phyloP scores from a whole-genome alignment of 352 stramenopile species.

The Sclerospora graminicola region DNA sequence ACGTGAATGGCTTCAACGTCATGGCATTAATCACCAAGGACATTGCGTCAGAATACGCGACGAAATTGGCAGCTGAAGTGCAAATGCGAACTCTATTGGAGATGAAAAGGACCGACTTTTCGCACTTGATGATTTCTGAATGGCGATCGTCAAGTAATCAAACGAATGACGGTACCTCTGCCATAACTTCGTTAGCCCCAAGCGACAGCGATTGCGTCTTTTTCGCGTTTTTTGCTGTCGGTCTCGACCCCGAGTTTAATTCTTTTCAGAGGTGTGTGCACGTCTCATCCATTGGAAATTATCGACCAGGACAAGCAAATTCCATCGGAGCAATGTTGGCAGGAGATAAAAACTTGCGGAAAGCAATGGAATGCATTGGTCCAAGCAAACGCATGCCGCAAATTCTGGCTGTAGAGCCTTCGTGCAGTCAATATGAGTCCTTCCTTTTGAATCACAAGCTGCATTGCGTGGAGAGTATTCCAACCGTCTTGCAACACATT shows the following conservation, averaged over 20 bases:
- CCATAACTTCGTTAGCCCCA: no score
- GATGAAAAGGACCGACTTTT: conserved; percentile 50
- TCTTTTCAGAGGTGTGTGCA: conserved; percentile 50
- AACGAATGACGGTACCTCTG: no score
- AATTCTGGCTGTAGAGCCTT: conserved; percentile 37
- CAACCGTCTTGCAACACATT: conserved; percentile 46
- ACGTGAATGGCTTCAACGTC: conserved; percentile 28
- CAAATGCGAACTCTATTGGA: conserved; percentile 36
- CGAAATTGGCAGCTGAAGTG: conserved; percentile 44
- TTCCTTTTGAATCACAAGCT: conserved; percentile 37
- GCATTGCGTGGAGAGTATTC: conserved; percentile 43
- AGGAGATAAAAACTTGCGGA: conserved; percentile 26
- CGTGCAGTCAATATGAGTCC: conserved; percentile 24
- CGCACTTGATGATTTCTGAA: conserved; percentile 47
- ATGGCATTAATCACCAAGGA: conserved; percentile 38
- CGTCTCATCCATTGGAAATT: conserved; percentile 21
- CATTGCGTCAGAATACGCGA: conserved; percentile 30
- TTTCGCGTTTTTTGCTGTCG: conserved; percentile 44
- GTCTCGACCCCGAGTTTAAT: conserved; percentile 60
- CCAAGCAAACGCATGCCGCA: conserved; percentile 37
- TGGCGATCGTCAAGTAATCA: conserved; percentile 19
- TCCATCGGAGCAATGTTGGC: conserved; percentile 15
- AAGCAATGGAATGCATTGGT: conserved; percentile 24
- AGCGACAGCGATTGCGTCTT: conserved; percentile 11
- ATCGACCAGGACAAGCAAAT: conserved; percentile 1